Percentiles rank a stretch among this genome's conserved stretches.
phyloP scores from a whole-genome alignment of 2,329 filamentous ascomycete species.

The Ceratocystis huliohia region DNA sequence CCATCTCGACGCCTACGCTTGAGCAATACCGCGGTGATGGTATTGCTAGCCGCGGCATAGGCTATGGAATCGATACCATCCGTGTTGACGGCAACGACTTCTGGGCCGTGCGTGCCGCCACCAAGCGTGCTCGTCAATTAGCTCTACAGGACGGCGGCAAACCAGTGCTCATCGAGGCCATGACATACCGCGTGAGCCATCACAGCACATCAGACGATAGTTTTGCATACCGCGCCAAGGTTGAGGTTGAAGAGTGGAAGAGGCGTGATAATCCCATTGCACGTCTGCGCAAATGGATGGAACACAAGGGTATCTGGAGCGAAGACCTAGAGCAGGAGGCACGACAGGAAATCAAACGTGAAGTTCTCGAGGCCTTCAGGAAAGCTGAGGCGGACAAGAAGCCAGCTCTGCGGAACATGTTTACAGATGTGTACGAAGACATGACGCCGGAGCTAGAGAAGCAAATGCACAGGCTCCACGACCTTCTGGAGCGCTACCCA shows the following conservation, averaged over 20 bases:
- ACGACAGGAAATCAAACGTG: conserved; percentile 52
- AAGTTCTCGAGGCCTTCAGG: conserved; percentile 71
- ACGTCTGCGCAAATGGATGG: conserved; percentile 78
- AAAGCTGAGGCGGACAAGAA: conserved; percentile 74
- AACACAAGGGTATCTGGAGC: conserved; percentile 70
- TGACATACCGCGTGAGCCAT: conserved; percentile 96
- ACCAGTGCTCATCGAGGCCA: conserved; percentile 81
- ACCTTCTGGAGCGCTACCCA: conserved; percentile 73
- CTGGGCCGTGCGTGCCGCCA: conserved; percentile 73
- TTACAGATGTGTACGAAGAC: conserved; percentile 81
- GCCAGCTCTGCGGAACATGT: conserved; percentile 57
- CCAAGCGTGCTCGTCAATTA: conserved; percentile 60
- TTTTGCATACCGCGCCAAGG: conserved; percentile 83
- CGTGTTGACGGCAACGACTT: conserved; percentile 91
- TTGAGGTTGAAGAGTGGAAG: conserved; percentile 96
- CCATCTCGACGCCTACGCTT: conserved; percentile 76
- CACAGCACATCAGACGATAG: conserved; percentile 96
- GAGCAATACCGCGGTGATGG: conserved; percentile 89
- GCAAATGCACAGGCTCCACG: conserved; percentile 60
- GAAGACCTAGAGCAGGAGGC: conserved; percentile 67
- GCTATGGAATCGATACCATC: conserved; percentile 89
- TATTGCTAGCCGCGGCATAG: conserved; percentile 73
- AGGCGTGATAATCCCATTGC: conserved; percentile 79
- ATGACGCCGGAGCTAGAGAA: conserved; percentile 63
- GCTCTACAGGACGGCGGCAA: conserved; percentile 69